Evolutionary conservation across 2,329 filamentous ascomycete species (phyloP), one percentile per base, ranked within the genome.

Genomic region (Ilyonectria sp.): DNA sequence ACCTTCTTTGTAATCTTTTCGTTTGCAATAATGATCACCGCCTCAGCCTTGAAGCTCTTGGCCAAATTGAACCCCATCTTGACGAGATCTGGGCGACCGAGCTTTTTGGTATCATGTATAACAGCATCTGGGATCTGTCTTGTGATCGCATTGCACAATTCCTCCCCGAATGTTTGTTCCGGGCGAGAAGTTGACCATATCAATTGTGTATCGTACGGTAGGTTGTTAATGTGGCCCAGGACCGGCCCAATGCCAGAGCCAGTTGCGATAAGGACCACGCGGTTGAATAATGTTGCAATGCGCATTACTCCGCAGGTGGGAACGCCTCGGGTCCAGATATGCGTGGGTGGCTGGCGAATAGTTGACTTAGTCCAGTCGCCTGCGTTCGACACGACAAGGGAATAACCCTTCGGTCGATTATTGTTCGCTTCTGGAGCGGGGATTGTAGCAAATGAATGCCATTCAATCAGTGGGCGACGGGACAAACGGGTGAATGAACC

Each of bases 391-490:
- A 94, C 86, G 50, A 94, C 82, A 29, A 92, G 84, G 0, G 91
- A 93, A 79, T 91, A 94, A 7, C 88, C 90, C 11, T 73, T 67
- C 57, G 70, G 57, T 50, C 75, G 15, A 61, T 68, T 58, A 69
- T 71, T 52, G 56, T 65, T 31, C n/a, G 76, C 60, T 59, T 82
- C 78, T 1, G 87, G 85, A 65, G 89, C 86, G 1, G 92, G 90
- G 67, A 94, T 92, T 1, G 91, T 91, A 53, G 92, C 93, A 75
- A 94, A 94, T 0, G 90, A 88, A 79, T 94, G 93, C 86, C 91
- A 93, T 79, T 95, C 92, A 13, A 86, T 81, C n/a, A 93, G 83
- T 0, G 92, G 92, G 5, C 84, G 83, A 56, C 87, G 85, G 2
- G 91, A 87, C 4, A 94, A 80, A 33, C 91, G 88, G 8, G 81